A percentile compares a stretch with the other conserved stretches of the same genome.
Conservation (phyloP, 345 rosid species). For the Conringia planisiliqua region DNA sequence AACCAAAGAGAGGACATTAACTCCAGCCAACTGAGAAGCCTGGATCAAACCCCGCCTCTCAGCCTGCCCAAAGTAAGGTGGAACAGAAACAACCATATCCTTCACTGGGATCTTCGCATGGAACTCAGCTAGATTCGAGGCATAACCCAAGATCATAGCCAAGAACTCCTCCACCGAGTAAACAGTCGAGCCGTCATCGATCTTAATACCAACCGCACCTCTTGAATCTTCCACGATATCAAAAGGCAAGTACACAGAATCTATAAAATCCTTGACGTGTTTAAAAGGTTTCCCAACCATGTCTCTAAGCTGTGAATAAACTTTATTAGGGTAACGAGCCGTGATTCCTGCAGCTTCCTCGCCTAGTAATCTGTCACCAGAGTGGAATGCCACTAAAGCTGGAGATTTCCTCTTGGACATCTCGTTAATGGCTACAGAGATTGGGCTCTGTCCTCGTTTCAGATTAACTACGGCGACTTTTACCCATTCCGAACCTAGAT, state of each 20-base stretch:
- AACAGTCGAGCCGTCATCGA: conserved; percentile 45
- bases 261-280: conserved; percentile 54
- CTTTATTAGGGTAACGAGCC: conserved; percentile 84
- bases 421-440: conserved; percentile 90
- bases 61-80: conserved; percentile 94
- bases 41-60: conserved; percentile 83
- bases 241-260: conserved; percentile 70
- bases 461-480: conserved; percentile 92
- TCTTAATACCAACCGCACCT: conserved; percentile 60
- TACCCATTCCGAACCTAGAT: conserved; percentile 95
- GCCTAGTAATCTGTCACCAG: conserved; percentile 66
- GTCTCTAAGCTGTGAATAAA: conserved; percentile 75
- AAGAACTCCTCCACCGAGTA: conserved; percentile 81
- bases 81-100: conserved; percentile 81
- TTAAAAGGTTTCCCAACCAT: conserved; percentile 76
- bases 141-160: conserved; percentile 81
- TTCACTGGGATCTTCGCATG: conserved; percentile 64
- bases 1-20: conserved; percentile 73
- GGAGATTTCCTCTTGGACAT: conserved; percentile 99
- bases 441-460: conserved; percentile 84
- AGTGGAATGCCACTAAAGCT: conserved; percentile 75
- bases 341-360: conserved; percentile 94
- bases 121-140: conserved; percentile 67
- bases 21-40: conserved; percentile 92
- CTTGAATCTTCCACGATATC: conserved; percentile 70